These are phyloP conservation scores for Trichaptum fuscoviolaceum DNA, from an alignment of 768 basidiomycete genomes.

Conservation along the genomic window DNA sequence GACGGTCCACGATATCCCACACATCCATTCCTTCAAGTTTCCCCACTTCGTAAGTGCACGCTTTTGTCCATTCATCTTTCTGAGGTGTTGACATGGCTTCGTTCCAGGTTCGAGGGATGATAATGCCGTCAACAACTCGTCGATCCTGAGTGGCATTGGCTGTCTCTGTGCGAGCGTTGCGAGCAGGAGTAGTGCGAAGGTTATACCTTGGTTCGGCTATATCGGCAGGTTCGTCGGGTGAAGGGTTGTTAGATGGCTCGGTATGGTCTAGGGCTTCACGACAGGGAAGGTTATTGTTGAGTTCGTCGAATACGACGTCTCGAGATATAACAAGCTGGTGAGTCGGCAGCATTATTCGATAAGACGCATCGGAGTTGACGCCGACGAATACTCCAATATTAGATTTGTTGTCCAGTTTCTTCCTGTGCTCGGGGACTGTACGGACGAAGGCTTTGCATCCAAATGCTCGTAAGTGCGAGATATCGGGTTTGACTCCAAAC, in stretches of 20 bases:
- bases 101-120: not conserved
- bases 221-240: no score
- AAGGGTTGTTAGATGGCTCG: not conserved
- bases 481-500: slow-evolving; percentile 20
- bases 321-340: not conserved
- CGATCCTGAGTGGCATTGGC: not conserved
- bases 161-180: not conserved
- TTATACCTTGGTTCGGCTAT: not conserved
- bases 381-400: not conserved
- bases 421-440: slow-evolving; percentile 18
- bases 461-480: slow-evolving; percentile 25
- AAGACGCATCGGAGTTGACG: not conserved
- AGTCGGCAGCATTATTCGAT: not conserved
- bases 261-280: not conserved
- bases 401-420: slow-evolving; percentile 4
- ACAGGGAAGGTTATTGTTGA: not conserved
- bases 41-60: slow-evolving; percentile 4
- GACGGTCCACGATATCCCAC: slow-evolving; percentile 18
- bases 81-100: slow-evolving; percentile 9
- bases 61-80: slow-evolving; percentile 5
- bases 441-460: slow-evolving; percentile 25
- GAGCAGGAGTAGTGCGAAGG: not conserved
- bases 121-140: not conserved
- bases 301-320: not conserved
- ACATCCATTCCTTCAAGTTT: slow-evolving; percentile 11